Evolutionary conservation across 306 rosid genomes (phyloP), one percentile per base, ranked within the genome.

Genomic region (Sesbania bispinosa): DNA sequence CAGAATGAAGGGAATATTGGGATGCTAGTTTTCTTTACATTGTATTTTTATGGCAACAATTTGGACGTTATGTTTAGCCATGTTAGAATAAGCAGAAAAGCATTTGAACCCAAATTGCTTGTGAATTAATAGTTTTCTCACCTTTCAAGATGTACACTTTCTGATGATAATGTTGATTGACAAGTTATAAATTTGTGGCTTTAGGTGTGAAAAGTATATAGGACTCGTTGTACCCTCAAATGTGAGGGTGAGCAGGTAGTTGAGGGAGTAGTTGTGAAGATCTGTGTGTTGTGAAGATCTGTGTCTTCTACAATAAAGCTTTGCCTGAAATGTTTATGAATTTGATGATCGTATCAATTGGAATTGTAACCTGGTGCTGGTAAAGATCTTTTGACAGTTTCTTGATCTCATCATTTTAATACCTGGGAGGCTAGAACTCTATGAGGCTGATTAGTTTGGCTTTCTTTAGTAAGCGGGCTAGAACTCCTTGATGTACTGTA

Each of bases 81-180:
- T 79, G 66, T 55, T 60, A 60, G 47, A 82, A 78, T 82, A 81
- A 73, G 64, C 66, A 15, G 39, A 71, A 55, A 48, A 51, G 14
- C 61, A 41, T 66, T 36, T 63, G 73, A 77, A 71, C 62, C 53
- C 65, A 29, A 36, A 70, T 48, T 41, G 11, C 72, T 65, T 76
- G 78, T 67, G 78, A 65, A 26, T 76, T 41, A n/a, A 14, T 36
- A 39, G 33, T 41, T 42, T 60, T 48, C 59, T 69, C 26, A 57
- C 69, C 20, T 3, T 57, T 47, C 10, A 36, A 76, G 45, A 46
- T 63, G 18, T 47, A 42, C 3, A 3, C 51, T 11, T 41, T 57
- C 35, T 73, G 65, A 64, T 35, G 51, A 54, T 30, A 30, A 62
- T 32, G 26, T 13, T 51, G 47, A 32, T 61, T 42, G 51, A 43